A percentile compares a stretch with the other conserved stretches of the same genome.
These are phyloP conservation scores for Cercospora brassicicola DNA, from an alignment of 2,329 filamentous ascomycete genomes.

Conservation along the genomic window DNA sequence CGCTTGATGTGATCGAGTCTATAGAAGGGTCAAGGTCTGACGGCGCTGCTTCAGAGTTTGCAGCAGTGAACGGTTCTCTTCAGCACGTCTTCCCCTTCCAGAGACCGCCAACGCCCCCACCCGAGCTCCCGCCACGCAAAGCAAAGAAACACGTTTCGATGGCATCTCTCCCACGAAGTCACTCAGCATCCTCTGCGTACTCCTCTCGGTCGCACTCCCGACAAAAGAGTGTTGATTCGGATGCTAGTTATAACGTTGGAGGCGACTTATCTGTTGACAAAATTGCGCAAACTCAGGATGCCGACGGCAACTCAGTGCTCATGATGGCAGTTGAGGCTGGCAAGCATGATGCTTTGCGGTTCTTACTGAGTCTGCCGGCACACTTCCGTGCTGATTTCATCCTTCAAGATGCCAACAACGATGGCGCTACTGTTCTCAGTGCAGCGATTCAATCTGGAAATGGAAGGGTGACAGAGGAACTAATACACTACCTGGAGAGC, in stretches of 20 bases:
- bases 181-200: conserved; percentile 80
- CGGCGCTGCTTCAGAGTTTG: conserved; percentile 31
- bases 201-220: conserved; percentile 71
- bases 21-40: neutral
- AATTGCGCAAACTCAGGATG: conserved; percentile 68
- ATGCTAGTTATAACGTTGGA: conserved; percentile 61
- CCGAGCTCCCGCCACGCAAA: conserved; percentile 52
- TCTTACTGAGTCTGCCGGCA: conserved; percentile 73
- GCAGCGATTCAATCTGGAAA: conserved; percentile 86
- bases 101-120: conserved; percentile 54
- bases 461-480: conserved; percentile 68
- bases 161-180: conserved; percentile 71
- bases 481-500: conserved; percentile 68
- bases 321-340: conserved; percentile 60
- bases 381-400: conserved; percentile 72
- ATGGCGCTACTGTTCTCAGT: conserved; percentile 84
- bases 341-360: conserved; percentile 70
- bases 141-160: conserved; percentile 78
- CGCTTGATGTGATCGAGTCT: neutral
- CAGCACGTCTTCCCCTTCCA: conserved; percentile 93
- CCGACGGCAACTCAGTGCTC: conserved; percentile 74
- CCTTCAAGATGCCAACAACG: conserved; percentile 81
- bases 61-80: conserved; percentile 51
- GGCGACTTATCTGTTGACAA: conserved; percentile 83
- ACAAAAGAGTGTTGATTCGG: conserved; percentile 75